These are phyloP conservation scores for Melampsora americana DNA, from an alignment of 1,284 basidiomycete species.

Conservation along the genomic window DNA sequence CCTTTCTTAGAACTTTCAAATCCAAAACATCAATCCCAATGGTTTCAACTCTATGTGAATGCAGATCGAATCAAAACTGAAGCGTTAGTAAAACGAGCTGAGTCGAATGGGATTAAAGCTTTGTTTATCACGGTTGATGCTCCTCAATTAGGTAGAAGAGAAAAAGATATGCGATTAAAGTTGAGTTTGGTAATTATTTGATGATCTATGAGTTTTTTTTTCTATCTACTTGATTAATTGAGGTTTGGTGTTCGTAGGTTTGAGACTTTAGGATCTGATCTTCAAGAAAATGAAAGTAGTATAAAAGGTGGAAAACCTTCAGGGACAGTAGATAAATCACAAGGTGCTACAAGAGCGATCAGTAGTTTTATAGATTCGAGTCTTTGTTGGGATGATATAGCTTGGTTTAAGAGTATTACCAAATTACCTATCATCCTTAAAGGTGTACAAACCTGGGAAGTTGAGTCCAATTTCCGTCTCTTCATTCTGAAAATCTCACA, in stretches of 20 bases:
- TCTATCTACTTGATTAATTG: neutral
- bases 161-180: conserved; percentile 61
- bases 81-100: conserved; percentile 77
- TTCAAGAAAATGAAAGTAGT: conserved; percentile 15
- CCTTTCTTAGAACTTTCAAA: conserved; percentile 87
- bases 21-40: conserved; percentile 72
- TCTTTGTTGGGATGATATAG: conserved; percentile 78
- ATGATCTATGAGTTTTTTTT: neutral
- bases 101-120: conserved; percentile 73
- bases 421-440: conserved; percentile 89
- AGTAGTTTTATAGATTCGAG: conserved; percentile 90
- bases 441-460: conserved; percentile 88
- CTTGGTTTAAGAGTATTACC: conserved; percentile 84
- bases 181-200: neutral
- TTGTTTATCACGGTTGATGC: conserved; percentile 79
- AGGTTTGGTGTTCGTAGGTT: conserved; percentile 6
- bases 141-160: conserved; percentile 81
- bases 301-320: conserved; percentile 48
- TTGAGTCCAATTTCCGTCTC: conserved; percentile 50
- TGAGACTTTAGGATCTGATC: conserved; percentile 16
- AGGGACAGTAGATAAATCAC: conserved; percentile 68
- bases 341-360: conserved; percentile 92
- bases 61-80: conserved; percentile 75
- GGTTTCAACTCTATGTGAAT: conserved; percentile 83
- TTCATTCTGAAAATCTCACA: neutral